These are phyloP conservation scores for Blastobotrys robertii DNA, from an alignment of 805 yeast species.

Conservation along the genomic window DNA sequence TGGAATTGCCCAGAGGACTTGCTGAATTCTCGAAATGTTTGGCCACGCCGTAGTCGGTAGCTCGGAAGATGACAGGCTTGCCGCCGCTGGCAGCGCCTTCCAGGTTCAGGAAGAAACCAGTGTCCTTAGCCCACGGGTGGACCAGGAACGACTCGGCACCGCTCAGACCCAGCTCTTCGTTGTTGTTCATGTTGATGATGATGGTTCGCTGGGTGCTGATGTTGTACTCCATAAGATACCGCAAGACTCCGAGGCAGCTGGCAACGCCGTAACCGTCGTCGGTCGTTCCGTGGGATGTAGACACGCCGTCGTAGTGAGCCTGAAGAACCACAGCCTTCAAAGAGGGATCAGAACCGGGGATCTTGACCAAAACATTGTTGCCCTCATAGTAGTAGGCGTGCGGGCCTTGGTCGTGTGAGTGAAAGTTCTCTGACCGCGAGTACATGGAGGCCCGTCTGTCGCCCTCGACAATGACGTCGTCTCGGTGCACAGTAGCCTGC, in stretches of 20 bases:
- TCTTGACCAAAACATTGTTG: conserved; percentile 65
- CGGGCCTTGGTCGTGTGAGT: conserved; percentile 28
- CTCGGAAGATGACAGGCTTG: conserved; percentile 69
- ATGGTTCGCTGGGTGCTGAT: conserved; percentile 60
- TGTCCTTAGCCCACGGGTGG: conserved; percentile 61
- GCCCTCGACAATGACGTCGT: conserved; percentile 31
- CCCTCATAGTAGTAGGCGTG: conserved; percentile 71
- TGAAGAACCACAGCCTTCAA: conserved; percentile 65
- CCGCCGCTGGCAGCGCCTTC: conserved; percentile 96
- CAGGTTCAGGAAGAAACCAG: conserved; percentile 55
- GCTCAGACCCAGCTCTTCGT: conserved; percentile 79
- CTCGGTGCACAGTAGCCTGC: conserved; percentile 23
- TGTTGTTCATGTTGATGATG: conserved; percentile 76
- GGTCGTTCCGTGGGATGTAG: conserved; percentile 78
- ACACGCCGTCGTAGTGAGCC: conserved; percentile 86
- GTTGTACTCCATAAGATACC: conserved; percentile 32
- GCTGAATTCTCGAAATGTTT: conserved; percentile 41
- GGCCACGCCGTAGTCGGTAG: conserved; percentile 68
- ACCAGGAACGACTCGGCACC: conserved; percentile 69
- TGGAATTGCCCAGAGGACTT: conserved; percentile 66
- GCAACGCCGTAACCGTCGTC: conserved; percentile 91
- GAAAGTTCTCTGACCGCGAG: conserved; percentile 38
- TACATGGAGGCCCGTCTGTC: conserved; percentile 37
- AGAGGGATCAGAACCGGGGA: conserved; percentile 50
- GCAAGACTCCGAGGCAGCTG: conserved; percentile 60